These are phyloP conservation scores for Trichothecium roseum DNA, from an alignment of 2,329 filamentous ascomycete genomes.

Conservation along the genomic window DNA sequence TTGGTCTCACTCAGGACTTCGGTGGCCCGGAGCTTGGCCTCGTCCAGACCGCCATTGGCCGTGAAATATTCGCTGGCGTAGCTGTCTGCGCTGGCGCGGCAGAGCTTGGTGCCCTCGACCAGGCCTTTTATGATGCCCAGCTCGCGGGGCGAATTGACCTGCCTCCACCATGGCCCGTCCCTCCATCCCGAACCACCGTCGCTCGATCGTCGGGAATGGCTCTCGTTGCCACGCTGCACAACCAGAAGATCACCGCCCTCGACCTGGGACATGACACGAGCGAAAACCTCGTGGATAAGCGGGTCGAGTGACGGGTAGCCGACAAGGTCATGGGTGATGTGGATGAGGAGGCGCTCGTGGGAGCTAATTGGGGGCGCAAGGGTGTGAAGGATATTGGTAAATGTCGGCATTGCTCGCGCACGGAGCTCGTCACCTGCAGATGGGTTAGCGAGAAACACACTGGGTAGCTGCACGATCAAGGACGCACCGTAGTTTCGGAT, in stretches of 20 bases:
- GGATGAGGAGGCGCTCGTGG: slow-evolving; percentile 92
- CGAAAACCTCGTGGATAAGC: slow-evolving; percentile 83
- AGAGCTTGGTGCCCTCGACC: slow-evolving; percentile 82
- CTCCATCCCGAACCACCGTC: slow-evolving; percentile 64
- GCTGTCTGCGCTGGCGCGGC: slow-evolving; percentile 76
- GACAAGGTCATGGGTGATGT: slow-evolving; percentile 91
- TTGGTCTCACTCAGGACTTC: slow-evolving; percentile 75
- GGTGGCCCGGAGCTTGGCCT: slow-evolving; percentile 68
- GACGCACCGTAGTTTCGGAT: slow-evolving; percentile 40
- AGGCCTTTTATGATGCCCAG: slow-evolving; percentile 72
- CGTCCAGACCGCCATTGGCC: slow-evolving; percentile 65
- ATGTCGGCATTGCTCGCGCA: slow-evolving; percentile 81
- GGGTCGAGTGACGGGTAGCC: slow-evolving; percentile 93
- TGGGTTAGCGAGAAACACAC: background rate
- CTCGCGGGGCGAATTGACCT: slow-evolving; percentile 57
- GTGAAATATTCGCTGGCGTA: slow-evolving; percentile 82
- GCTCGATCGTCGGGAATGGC: slow-evolving; percentile 53
- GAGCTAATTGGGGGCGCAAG: slow-evolving; percentile 93
- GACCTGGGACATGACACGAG: slow-evolving; percentile 96
- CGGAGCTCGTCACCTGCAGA: slow-evolving; percentile 73
- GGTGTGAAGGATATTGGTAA: slow-evolving; percentile 89
- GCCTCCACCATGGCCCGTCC: slow-evolving; percentile 95
- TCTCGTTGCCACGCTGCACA: slow-evolving; percentile 86
- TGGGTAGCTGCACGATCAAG: background rate
- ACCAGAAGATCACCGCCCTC: slow-evolving; percentile 93